A percentile compares a stretch with the other conserved stretches of the same genome.
Conservation (phyloP, 2,329 filamentous ascomycete genomes). For the Calonectria leucothoes region DNA sequence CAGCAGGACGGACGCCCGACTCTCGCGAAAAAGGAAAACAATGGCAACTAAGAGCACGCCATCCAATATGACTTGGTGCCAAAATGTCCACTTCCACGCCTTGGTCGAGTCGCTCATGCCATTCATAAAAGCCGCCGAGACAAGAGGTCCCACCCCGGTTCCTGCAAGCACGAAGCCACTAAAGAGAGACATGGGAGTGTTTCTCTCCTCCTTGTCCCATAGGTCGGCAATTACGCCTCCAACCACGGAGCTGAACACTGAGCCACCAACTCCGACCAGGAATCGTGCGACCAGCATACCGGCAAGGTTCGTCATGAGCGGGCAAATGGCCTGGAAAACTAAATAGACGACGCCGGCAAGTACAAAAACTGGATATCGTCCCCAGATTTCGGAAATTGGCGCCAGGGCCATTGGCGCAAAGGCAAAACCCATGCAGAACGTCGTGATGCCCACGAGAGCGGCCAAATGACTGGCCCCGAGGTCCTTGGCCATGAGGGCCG, state of each 20-base stretch:
- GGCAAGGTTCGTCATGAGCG: constrained; percentile 74
- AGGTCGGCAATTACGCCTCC: constrained; percentile 93
- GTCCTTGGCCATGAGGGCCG: constrained; percentile 72
- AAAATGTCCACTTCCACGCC: constrained; percentile 91
- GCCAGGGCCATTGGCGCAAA: constrained; percentile 89
- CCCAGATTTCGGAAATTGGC: constrained; percentile 89
- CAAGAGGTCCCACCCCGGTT: constrained; percentile 81
- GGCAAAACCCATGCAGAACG: constrained; percentile 84
- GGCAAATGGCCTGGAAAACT: constrained; percentile 77
- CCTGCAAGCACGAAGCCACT: constrained; percentile 82
- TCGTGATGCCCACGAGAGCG: constrained; percentile 80
- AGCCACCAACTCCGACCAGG: constrained; percentile 80
- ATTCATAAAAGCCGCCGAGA: constrained; percentile 76
- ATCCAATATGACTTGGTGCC: constrained; percentile 81
- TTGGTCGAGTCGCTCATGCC: constrained; percentile 57
- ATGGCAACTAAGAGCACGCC: constrained; percentile 71
- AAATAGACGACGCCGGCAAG: constrained; percentile 79
- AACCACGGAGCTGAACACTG: constrained; percentile 87
- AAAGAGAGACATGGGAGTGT: constrained; percentile 91
- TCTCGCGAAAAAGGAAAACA: constrained; percentile 81
- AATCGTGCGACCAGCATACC: constrained; percentile 84
- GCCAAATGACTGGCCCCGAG: constrained; percentile 75
- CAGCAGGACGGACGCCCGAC: constrained; percentile 82
- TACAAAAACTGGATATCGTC: constrained; percentile 85
- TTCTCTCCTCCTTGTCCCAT: constrained; percentile 81